A percentile compares a stretch with the other conserved stretches of the same genome.
phyloP scores from a whole-genome alignment of 2,329 filamentous ascomycete species.

The Aureobasidium sp. region DNA sequence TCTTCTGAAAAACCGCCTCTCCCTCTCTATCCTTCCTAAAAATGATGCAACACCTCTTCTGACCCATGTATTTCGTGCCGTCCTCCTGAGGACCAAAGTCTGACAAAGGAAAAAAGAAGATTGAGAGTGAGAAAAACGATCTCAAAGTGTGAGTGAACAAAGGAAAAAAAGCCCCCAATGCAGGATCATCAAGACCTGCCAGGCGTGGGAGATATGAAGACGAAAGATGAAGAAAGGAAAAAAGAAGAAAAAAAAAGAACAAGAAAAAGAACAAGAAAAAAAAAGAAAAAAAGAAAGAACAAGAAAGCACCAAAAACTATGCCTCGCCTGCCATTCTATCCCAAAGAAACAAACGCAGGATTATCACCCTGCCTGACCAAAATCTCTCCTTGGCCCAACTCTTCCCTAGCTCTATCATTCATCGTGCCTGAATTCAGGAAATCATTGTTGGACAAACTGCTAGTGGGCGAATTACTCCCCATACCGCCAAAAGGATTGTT shows the following conservation, averaged over 20 bases:
- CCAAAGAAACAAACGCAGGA: constrained; percentile 24
- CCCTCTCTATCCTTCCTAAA: no score
- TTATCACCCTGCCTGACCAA: constrained; percentile 25
- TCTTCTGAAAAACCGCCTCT: no score
- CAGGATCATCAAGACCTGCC: no score
- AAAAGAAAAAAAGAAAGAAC: background rate
- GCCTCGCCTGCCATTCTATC: constrained; percentile 11
- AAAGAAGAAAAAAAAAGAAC: background rate
- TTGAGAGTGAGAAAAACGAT: no score
- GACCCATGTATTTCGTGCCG: no score
- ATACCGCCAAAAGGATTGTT: background rate
- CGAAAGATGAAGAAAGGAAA: no score
- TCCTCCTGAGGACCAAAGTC: no score
- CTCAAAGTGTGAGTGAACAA: no score
- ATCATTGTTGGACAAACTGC: background rate
- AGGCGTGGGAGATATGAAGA: no score
- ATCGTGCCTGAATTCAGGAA: background rate
- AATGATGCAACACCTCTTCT: no score
- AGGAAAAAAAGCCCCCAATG: no score
- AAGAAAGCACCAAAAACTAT: background rate
- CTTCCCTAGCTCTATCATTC: constrained; percentile 1
- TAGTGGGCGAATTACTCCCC: background rate
- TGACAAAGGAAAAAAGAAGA: no score
- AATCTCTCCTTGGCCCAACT: constrained; percentile 18
- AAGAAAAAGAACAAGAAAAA: background rate